A percentile compares a stretch with the other conserved stretches of the same genome.
Evolutionary conservation across 2,329 filamentous ascomycete genomes (phyloP).

Genomic region (Fusarium phyllophilum): DNA sequence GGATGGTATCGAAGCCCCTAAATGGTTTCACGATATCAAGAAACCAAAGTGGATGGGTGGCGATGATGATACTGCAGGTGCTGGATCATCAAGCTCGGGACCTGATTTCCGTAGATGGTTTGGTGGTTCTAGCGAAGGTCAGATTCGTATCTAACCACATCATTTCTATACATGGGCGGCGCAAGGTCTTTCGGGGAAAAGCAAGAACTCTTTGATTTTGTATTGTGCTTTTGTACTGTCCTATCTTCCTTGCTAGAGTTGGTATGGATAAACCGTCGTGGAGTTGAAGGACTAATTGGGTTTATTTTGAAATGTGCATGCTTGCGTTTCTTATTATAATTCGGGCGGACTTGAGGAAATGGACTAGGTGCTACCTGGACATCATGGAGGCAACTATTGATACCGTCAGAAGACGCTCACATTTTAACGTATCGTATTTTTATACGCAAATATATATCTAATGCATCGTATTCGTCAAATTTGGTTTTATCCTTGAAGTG

Average conservation of each 20-base stretch:
- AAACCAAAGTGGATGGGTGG: constrained; percentile 84
- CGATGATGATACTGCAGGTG: constrained; percentile 52
- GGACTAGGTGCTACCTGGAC: background rate
- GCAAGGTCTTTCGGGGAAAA: constrained; percentile 25
- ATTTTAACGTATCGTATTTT: constrained; percentile 14
- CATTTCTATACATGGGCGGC: constrained; percentile 1
- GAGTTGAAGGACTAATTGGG: constrained; percentile 32
- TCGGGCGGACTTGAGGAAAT: background rate
- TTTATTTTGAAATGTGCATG: constrained; percentile 13
- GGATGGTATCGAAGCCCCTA: constrained; percentile 82
- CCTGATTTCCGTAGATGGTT: constrained; percentile 68
- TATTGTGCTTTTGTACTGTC: constrained; percentile 21
- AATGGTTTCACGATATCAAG: constrained; percentile 82
- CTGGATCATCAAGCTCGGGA: constrained; percentile 39
- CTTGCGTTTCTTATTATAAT: background rate
- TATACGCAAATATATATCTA: constrained; percentile 10
- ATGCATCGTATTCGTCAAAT: constrained; percentile 9
- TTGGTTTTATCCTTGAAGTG: constrained; percentile 11
- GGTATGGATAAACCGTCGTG: constrained; percentile 18
- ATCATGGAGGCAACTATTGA: background rate
- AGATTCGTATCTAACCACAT: constrained; percentile 43
- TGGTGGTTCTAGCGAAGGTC: constrained; percentile 53
- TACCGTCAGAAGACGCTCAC: constrained; percentile 10
- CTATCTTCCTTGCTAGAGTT: constrained; percentile 7
- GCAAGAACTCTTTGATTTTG: constrained; percentile 12